Base-by-base conservation (phyloP, 2,329 filamentous ascomycete species). In the Epichloe uncinata region DNA sequence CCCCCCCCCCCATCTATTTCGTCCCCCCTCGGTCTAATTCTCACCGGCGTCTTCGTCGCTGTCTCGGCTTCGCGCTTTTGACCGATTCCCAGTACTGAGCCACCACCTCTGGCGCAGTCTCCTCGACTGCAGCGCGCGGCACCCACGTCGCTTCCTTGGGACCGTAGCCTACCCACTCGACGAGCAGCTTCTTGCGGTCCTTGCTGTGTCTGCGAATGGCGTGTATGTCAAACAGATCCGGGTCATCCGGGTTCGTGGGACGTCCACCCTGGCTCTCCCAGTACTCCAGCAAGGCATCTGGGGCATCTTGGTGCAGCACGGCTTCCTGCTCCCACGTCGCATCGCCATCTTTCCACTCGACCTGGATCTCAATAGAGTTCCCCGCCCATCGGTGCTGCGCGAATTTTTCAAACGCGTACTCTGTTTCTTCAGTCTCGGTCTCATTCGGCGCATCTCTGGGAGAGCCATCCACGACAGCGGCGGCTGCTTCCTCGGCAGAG, bases 121-220 rank as follows among this genome's bases (percentile, higher is more conserved):
- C 53, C 38, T 62, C 53, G 0, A 68, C 55, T 3, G 45, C 51
- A 1, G 45, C 43, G 5, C 56, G 53, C 2, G 58, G 51, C 51
- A 64, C 56, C 66, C 66, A 69, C 2, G 61, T 60, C 4, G 52
- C 57, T 0, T 66, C 61, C 9, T 53, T 47, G 8, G 55, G 49
- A 3, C 56, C 57, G 40, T 61, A 68, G 11, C 66, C 66, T 4
- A 66, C 50, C 66, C 66, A 69, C 52, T 68, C 66, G 1, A 69
- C 64, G 8, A 60, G 52, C 33, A 67, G 52, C 18, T 56, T 55
- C 40, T 57, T 58, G 47, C 56, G 58, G 5, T 60, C 55, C 15
- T 53, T 55, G 11, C 56, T 59, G 49, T 67, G 66, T 34, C 60
- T 60, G 26, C 58, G 60, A 36, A 69, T 60, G 4, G 62, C 61